These are phyloP conservation scores for Volvox reticuliferus DNA, from an alignment of 139 green algal species.

Conservation along the genomic window DNA sequence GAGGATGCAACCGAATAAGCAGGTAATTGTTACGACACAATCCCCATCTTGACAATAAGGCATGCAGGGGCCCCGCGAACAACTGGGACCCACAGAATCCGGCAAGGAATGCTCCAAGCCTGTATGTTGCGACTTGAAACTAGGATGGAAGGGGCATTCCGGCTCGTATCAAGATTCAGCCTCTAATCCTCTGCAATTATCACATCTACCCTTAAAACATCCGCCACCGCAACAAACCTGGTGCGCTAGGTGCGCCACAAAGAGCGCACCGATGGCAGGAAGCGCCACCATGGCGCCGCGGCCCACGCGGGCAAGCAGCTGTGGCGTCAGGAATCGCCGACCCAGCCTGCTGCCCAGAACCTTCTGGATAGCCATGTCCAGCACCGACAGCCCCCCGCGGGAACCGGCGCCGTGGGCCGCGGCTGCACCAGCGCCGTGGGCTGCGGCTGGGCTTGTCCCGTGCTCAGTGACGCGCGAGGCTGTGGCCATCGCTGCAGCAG, in stretches of 20 bases:
- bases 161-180: too few species aligned
- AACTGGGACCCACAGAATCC: too few species aligned
- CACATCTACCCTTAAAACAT: too few species aligned
- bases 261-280: conserved; percentile 65
- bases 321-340: conserved; percentile 47
- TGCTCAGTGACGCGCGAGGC: not conserved
- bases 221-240: conserved; percentile 26
- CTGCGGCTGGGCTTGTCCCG: conserved; percentile 8
- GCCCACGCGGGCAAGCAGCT: conserved; percentile 58
- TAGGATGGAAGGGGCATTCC: not conserved
- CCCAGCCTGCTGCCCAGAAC: conserved; percentile 35
- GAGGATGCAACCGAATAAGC: too few species aligned
- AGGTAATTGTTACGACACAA: too few species aligned
- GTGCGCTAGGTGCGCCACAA: conserved; percentile 67
- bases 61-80: too few species aligned
- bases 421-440: not conserved
- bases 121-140: too few species aligned
- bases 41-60: too few species aligned
- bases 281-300: conserved; percentile 63
- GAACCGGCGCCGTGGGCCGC: conserved; percentile 18
- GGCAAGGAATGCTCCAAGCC: too few species aligned
- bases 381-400: conserved; percentile 1
- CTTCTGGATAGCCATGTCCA: conserved; percentile 51
- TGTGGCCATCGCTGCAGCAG: not conserved
- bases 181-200: too few species aligned